Conservation (phyloP, 1,284 basidiomycete species). For the Spongispora temasekensis region DNA sequence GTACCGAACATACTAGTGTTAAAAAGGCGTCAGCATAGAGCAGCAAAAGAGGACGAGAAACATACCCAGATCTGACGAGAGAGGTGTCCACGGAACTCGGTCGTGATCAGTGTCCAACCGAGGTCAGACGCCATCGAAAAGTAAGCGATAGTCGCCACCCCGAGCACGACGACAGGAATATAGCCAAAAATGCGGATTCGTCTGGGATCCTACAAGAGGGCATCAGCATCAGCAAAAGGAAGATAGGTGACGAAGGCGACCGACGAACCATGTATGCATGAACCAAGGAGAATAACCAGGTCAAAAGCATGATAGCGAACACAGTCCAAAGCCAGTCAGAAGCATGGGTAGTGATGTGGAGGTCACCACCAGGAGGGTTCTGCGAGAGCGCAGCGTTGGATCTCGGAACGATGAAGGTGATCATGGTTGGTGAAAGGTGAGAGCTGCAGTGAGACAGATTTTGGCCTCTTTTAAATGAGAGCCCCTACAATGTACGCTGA, state of each 20-base stretch:
- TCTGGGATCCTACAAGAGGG: constrained; percentile 35
- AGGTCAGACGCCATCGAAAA: constrained; percentile 65
- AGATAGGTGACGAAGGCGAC: neutral
- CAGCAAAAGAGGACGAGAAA: neutral
- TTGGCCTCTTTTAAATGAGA: too few species aligned
- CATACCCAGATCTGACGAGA: constrained; percentile 58
- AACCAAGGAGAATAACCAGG: constrained; percentile 39
- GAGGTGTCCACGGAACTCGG: constrained; percentile 39
- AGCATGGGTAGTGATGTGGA: constrained; percentile 42
- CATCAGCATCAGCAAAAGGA: neutral
- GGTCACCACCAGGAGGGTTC: constrained; percentile 43
- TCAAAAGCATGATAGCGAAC: constrained; percentile 49
- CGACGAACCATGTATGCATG: constrained; percentile 43
- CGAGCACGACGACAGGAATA: constrained; percentile 46
- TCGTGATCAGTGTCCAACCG: constrained; percentile 49
- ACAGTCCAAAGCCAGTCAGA: constrained; percentile 61
- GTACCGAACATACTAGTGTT: constrained; percentile 49
- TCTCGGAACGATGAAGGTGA: constrained; percentile 8
- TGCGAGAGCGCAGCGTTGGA: constrained; percentile 21
- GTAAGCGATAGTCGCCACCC: constrained; percentile 46
- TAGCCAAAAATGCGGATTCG: constrained; percentile 52
- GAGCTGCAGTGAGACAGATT: too few species aligned
- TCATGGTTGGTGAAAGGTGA: constrained; percentile 18
- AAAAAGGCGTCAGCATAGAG: neutral
- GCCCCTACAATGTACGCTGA: too few species aligned